phyloP scores from a whole-genome alignment of 306 rosid species.

The Echinosophora koreensis region DNA sequence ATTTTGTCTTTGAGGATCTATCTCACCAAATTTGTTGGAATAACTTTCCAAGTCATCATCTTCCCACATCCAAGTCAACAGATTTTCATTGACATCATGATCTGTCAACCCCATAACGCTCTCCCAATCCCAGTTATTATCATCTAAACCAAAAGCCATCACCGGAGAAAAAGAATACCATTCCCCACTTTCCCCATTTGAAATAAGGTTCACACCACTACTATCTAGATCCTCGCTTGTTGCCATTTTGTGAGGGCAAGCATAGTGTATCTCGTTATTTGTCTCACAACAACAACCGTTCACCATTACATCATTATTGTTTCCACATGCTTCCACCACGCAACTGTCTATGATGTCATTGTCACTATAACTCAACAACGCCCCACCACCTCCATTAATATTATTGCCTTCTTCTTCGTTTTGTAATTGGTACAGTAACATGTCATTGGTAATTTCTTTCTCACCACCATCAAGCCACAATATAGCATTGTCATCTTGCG shows the following conservation, averaged over 20 bases:
- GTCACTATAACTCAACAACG: slow-evolving; percentile 37
- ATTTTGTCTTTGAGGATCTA: slow-evolving; percentile 51
- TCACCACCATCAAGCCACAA: not conserved
- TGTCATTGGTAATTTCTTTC: slow-evolving; percentile 3
- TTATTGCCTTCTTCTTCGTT: slow-evolving; percentile 34
- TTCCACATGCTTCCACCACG: slow-evolving; percentile 48
- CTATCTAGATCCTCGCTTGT: slow-evolving; percentile 34
- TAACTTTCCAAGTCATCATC: slow-evolving; percentile 56
- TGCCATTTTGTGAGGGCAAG: not conserved
- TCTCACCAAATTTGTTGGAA: slow-evolving; percentile 42
- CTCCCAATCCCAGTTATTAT: slow-evolving; percentile 60
- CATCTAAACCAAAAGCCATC: slow-evolving; percentile 3
- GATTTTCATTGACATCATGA: not conserved
- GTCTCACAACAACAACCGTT: not conserved
- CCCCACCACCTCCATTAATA: slow-evolving; percentile 49
- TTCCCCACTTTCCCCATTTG: slow-evolving; percentile 41
- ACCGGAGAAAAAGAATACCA: slow-evolving; percentile 40
- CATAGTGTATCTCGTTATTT: not conserved
- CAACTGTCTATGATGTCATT: slow-evolving; percentile 42
- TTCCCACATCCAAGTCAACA: slow-evolving; percentile 58
- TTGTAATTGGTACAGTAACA: not conserved
- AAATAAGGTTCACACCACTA: not conserved
- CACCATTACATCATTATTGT: not conserved
- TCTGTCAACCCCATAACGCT: slow-evolving; percentile 37
- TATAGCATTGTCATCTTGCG: not conserved